Evolutionary conservation across 2,329 filamentous ascomycete genomes (phyloP).

Genomic region (Arthrinium puccinioides): DNA sequence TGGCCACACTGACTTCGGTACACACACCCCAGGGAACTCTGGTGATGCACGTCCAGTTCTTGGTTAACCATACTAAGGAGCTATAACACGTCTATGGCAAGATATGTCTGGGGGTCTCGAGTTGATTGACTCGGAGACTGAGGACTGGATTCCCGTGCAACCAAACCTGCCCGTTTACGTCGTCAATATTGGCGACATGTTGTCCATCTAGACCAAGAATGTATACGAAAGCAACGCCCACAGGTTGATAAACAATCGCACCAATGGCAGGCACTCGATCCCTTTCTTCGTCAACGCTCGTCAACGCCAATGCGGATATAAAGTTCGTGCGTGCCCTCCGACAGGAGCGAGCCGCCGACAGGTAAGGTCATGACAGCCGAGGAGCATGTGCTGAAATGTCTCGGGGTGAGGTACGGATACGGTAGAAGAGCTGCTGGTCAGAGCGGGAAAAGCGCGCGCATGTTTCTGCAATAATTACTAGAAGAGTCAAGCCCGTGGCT

Average conservation of each 20-base stretch:
- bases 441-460: too few species aligned
- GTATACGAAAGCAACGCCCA: constrained; percentile 14
- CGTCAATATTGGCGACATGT: constrained; percentile 18
- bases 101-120: constrained; percentile 13
- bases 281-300: constrained; percentile 18
- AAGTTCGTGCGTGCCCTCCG: constrained; percentile 22
- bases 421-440: too few species aligned
- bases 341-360: constrained; percentile 17
- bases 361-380: constrained; percentile 19
- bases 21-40: background rate
- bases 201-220: constrained; percentile 13
- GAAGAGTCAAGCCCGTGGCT: too few species aligned
- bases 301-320: constrained; percentile 16
- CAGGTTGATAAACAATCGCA: constrained; percentile 15
- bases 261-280: constrained; percentile 12
- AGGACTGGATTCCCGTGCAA: constrained; percentile 10
- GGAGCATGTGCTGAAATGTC: constrained; percentile 24
- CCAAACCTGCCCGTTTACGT: constrained; percentile 13
- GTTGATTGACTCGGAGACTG: constrained; percentile 8
- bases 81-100: constrained; percentile 17
- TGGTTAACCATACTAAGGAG: constrained; percentile 7
- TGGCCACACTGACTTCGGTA: constrained; percentile 18
- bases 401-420: constrained; percentile 21
- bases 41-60: background rate
- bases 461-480: too few species aligned